A percentile compares a stretch with the other conserved stretches of the same genome.
phyloP scores from a whole-genome alignment of 306 rosid species.

The Citrullus mucosospermus region DNA sequence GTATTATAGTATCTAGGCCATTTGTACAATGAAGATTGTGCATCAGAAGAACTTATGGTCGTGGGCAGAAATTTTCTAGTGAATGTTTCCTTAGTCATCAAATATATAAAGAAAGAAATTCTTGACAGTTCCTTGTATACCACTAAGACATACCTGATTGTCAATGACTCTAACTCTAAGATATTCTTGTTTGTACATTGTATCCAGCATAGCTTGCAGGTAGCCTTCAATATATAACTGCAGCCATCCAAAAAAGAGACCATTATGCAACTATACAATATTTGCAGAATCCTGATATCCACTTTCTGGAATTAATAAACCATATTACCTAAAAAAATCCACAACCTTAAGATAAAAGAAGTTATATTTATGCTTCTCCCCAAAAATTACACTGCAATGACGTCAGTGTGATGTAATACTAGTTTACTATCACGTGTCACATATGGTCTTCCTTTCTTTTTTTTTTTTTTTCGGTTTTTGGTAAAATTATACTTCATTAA shows the following conservation, averaged over 20 bases:
- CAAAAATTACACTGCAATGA: background rate
- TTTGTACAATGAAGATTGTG: background rate
- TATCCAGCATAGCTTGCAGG: constrained; percentile 95
- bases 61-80: background rate
- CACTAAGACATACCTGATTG: constrained; percentile 45
- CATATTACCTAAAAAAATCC: background rate
- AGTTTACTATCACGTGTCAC: background rate
- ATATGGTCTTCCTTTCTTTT: background rate
- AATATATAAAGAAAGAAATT: background rate
- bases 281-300: background rate
- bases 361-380: background rate
- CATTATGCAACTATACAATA: background rate
- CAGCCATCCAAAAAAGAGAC: constrained; percentile 20
- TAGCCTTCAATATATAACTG: constrained; percentile 97
- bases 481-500: background rate
- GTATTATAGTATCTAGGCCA: background rate
- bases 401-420: background rate
- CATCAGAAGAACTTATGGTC: background rate
- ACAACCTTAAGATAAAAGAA: background rate
- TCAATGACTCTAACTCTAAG: constrained; percentile 82
- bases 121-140: constrained; percentile 8
- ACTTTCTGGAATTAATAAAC: background rate
- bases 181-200: constrained; percentile 79
- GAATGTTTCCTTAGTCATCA: background rate
- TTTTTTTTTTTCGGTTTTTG: background rate